These are phyloP conservation scores for Gaeumannomyces sp. DNA, from an alignment of 2,329 filamentous ascomycete species.

Conservation along the genomic window DNA sequence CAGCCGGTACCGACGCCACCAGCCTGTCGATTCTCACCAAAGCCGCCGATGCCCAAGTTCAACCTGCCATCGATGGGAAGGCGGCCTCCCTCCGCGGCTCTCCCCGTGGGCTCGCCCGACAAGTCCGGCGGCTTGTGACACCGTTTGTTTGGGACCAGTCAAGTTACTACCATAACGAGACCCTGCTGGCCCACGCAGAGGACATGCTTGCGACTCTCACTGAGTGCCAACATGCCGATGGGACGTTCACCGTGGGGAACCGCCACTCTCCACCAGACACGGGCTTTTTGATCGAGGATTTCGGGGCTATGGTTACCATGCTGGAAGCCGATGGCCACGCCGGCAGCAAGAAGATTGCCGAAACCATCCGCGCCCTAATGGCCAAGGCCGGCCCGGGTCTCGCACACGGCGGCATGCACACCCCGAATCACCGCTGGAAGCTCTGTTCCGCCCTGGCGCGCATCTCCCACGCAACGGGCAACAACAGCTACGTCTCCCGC, in stretches of 20 bases:
- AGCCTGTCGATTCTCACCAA: slow-evolving; percentile 6
- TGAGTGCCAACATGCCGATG: slow-evolving; percentile 3
- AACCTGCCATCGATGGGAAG: slow-evolving; percentile 3
- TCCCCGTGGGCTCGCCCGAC: slow-evolving; percentile 1
- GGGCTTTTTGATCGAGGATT: slow-evolving; percentile 8
- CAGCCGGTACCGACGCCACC: background rate
- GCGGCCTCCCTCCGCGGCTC: background rate
- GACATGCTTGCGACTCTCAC: slow-evolving; percentile 5
- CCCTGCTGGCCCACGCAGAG: background rate
- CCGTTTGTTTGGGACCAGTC: slow-evolving; percentile 6
- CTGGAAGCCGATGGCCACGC: slow-evolving; percentile 2
- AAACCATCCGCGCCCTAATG: slow-evolving; percentile 5
- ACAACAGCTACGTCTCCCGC: slow-evolving; percentile 2
- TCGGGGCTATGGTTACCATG: slow-evolving; percentile 3
- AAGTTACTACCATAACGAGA: slow-evolving; percentile 3
- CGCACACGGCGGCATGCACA: slow-evolving; percentile 5
- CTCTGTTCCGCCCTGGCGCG: slow-evolving; percentile 5
- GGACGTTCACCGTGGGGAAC: slow-evolving; percentile 6
- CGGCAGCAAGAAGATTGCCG: background rate
- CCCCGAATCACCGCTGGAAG: slow-evolving; percentile 8
- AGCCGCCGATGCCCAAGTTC: slow-evolving; percentile 6
- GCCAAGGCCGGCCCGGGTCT: slow-evolving; percentile 5
- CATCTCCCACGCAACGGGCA: slow-evolving; percentile 3
- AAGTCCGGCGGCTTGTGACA: slow-evolving; percentile 6
- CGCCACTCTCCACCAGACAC: slow-evolving; percentile 7